A percentile compares a stretch with the other conserved stretches of the same genome.
These are phyloP conservation scores for Fusarium goolgardi DNA, from an alignment of 2,329 filamentous ascomycete species.

Conservation along the genomic window DNA sequence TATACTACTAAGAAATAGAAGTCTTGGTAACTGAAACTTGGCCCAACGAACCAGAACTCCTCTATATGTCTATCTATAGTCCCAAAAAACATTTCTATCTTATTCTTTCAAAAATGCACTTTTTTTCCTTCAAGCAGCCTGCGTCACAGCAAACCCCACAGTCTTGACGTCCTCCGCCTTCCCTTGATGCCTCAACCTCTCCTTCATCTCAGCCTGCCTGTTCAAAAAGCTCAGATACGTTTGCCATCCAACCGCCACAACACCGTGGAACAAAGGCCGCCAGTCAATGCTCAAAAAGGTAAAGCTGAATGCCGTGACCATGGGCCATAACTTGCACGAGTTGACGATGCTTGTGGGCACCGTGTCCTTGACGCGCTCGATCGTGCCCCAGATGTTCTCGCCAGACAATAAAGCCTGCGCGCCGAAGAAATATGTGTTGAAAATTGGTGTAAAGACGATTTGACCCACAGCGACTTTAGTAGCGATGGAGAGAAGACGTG, in stretches of 20 bases:
- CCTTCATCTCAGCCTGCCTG: conserved; percentile 69
- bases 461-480: conserved; percentile 87
- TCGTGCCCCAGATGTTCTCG: conserved; percentile 70
- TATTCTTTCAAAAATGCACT: background rate
- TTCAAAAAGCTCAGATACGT: conserved; percentile 89
- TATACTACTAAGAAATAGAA: background rate
- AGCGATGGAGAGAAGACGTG: conserved; percentile 74
- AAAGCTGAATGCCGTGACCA: conserved; percentile 87
- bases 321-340: conserved; percentile 88
- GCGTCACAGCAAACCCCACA: background rate
- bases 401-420: conserved; percentile 81
- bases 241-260: conserved; percentile 90
- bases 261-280: conserved; percentile 80
- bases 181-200: conserved; percentile 20
- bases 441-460: conserved; percentile 80
- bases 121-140: conserved; percentile 20
- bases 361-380: conserved; percentile 77
- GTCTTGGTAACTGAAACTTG: background rate
- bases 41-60: background rate
- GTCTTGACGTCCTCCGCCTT: background rate
- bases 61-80: background rate
- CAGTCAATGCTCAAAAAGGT: conserved; percentile 84
- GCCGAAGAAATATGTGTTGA: conserved; percentile 86
- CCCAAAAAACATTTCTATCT: background rate
- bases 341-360: conserved; percentile 82